These are phyloP conservation scores for Solanum arcanum DNA, from an alignment of 257 asterid species.

Conservation along the genomic window DNA sequence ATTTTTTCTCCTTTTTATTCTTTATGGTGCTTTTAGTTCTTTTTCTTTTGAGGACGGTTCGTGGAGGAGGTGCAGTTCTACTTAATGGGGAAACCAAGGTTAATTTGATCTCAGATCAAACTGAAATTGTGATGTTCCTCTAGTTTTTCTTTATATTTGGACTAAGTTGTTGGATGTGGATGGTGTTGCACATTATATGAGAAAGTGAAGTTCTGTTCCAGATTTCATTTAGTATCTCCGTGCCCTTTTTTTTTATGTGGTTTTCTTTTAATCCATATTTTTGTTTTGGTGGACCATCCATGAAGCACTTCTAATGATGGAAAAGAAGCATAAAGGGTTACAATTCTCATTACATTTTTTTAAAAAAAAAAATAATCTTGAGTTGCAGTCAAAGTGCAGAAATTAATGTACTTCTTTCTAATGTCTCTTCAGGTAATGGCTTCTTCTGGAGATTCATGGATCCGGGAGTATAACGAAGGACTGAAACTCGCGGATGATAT, in stretches of 20 bases:
- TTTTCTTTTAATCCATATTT: not conserved
- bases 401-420: not conserved
- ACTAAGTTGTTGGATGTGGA: not conserved
- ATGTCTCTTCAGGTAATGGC: conserved; percentile 46
- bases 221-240: not conserved
- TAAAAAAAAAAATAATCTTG: not conserved
- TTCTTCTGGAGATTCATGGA: conserved; percentile 74
- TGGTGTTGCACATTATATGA: not conserved
- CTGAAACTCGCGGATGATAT: conserved; percentile 79
- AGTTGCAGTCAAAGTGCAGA: not conserved
- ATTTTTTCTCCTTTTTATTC: not conserved
- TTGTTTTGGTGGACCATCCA: not conserved
- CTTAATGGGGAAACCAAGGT: not conserved
- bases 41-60: not conserved
- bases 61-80: not conserved
- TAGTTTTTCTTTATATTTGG: not conserved
- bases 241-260: not conserved
- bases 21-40: not conserved
- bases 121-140: not conserved
- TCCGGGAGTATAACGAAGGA: conserved; percentile 90
- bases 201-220: not conserved
- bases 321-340: not conserved
- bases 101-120: not conserved
- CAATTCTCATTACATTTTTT: not conserved
- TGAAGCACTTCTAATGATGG: not conserved